Conservation (phyloP, 805 yeast species). For the Wickerhamomyces alni region DNA sequence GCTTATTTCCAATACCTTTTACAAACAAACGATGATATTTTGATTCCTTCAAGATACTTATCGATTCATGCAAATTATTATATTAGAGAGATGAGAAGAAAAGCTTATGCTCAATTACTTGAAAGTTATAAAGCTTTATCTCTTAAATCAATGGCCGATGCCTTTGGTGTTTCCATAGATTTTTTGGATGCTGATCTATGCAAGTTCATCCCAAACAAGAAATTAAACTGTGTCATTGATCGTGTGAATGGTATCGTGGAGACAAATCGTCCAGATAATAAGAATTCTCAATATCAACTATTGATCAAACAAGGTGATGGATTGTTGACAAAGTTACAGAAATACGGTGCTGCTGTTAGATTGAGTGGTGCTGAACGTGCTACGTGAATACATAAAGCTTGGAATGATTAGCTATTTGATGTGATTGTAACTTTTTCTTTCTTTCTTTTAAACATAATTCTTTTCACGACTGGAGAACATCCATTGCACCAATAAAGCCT, state of each 20-base stretch:
- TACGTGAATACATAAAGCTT: conserved; percentile 22
- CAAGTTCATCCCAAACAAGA: conserved; percentile 87
- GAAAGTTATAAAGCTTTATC: conserved; percentile 92
- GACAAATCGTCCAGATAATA: conserved; percentile 94
- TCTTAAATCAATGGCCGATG: conserved; percentile 86
- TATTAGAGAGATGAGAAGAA: conserved; percentile 88
- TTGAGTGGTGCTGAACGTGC: conserved; percentile 81
- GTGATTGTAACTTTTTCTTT: background rate
- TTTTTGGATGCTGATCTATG: conserved; percentile 85
- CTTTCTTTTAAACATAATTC: conserved; percentile 27
- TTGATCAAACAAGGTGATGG: conserved; percentile 90
- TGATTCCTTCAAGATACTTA: conserved; percentile 61
- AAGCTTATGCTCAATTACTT: conserved; percentile 88
- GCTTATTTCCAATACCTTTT: conserved; percentile 72
- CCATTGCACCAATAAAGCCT: conserved; percentile 76
- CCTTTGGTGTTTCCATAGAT: conserved; percentile 83
- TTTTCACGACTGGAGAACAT: conserved; percentile 54
- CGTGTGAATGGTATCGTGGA: conserved; percentile 92
- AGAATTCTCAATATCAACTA: conserved; percentile 86
- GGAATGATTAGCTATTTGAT: background rate
- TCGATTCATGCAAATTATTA: conserved; percentile 77
- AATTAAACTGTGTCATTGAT: conserved; percentile 92
- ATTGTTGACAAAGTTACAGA: conserved; percentile 87
- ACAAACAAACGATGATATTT: conserved; percentile 67
- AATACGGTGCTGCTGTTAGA: conserved; percentile 95